Base-by-base conservation (phyloP, 441 rosid species). In the Adansonia rubrostipa region DNA sequence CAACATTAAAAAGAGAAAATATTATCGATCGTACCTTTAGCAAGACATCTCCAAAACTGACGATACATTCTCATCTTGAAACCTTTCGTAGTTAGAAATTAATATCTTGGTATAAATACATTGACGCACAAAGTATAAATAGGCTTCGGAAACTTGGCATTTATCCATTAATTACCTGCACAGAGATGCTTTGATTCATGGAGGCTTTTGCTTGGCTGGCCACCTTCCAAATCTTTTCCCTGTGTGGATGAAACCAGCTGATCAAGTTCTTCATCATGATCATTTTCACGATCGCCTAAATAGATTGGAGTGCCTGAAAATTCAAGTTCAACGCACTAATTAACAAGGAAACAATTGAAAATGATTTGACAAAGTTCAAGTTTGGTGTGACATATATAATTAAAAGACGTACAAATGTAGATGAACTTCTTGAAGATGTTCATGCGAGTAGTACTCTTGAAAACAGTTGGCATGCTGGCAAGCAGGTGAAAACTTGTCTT, bases 391-490 rank as follows among this genome's bases (percentile, higher is more conserved):
- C 13, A 58, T 17, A 19, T 44, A 73, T 1, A 56, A n/a, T 5
- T 17, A 20, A 28, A 40, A 40, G 50, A 74, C 85, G 5, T 65
- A 83, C 81, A 79, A 82, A 33, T 73, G 14, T 84, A 84, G 53
- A 73, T 0, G 48, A 74, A 0, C 28, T 3, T 0, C 45, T 9
- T 57, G 14, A 65, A 1, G 36, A 1, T 6, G 50, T 9, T 0
- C 2, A 15, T 0, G 1, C 0, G 4, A 62, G 70, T n/a, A 28
- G 8, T 9, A 71, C 82, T 76, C 56, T 5, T 45, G 36, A 79
- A 84, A 50, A 79, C 82, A n/a, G 73, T 63, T n/a, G 74, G 72
- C 82, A 84, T 79, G 56, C 45, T 44, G 3, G 86, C 81, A 14
- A 81, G 58, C 19, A 79, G 65, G 4, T 81, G 84, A 56, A 84